These are phyloP conservation scores for Colletotrichum godetiae DNA, from an alignment of 2,329 filamentous ascomycete genomes.

Conservation along the genomic window DNA sequence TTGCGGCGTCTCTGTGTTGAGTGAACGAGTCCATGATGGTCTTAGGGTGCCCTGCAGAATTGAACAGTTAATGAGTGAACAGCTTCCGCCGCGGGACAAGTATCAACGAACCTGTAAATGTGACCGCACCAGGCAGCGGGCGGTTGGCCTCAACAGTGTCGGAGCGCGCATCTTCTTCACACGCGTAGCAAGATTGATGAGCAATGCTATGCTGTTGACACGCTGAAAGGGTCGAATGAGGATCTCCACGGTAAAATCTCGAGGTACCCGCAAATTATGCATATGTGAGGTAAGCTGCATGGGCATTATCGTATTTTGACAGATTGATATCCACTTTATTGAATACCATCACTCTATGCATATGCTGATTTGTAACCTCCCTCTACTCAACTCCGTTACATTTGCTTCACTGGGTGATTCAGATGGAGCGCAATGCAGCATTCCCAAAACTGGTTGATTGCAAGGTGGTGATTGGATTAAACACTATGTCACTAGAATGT, in stretches of 20 bases:
- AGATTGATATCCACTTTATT: background rate
- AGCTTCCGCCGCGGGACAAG: background rate
- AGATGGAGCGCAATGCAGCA: background rate
- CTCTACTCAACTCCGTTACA: background rate
- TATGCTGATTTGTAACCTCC: background rate
- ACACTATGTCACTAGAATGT: background rate
- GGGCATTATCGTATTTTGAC: background rate
- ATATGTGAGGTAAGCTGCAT: background rate
- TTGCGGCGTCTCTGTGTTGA: slow-evolving; percentile 4
- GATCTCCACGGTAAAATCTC: slow-evolving; percentile 12
- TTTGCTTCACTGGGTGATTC: background rate
- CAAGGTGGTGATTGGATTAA: background rate
- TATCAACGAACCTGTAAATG: background rate
- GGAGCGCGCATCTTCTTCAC: slow-evolving; percentile 24
- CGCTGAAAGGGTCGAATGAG: background rate
- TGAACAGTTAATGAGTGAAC: background rate
- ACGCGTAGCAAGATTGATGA: background rate
- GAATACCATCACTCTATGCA: background rate
- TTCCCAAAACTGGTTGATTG: background rate
- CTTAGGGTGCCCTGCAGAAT: slow-evolving; percentile 3
- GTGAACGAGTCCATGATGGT: slow-evolving; percentile 16
- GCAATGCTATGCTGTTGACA: background rate
- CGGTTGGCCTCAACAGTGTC: slow-evolving; percentile 15
- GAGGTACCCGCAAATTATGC: slow-evolving; percentile 2
- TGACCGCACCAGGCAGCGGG: slow-evolving; percentile 3